These are phyloP conservation scores for Bruguiera hainesii DNA, from an alignment of 441 rosid species.

Conservation along the genomic window DNA sequence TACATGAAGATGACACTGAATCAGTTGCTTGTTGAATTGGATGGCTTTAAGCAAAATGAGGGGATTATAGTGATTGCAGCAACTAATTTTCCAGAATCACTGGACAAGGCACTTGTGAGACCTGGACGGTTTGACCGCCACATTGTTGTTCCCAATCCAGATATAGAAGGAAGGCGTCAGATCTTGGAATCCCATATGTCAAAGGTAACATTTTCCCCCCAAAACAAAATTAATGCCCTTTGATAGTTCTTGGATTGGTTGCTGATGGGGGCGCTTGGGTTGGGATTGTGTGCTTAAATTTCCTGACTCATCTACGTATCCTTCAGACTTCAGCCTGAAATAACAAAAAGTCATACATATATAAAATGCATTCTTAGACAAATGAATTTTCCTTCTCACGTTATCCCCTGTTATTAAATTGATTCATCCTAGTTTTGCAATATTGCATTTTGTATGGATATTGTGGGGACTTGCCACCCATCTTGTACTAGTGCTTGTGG, in stretches of 20 bases:
- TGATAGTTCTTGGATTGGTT: too few relatives aligned
- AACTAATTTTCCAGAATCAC: constrained; percentile 88
- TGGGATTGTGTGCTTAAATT: neutral
- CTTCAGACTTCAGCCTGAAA: too few relatives aligned
- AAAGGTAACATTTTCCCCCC: constrained; percentile 48
- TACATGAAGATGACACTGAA: constrained; percentile 97
- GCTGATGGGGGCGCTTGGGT: too few relatives aligned
- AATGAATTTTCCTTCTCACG: too few relatives aligned
- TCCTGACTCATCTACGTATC: too few relatives aligned
- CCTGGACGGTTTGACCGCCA: constrained; percentile 97
- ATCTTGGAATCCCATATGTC: constrained; percentile 93
- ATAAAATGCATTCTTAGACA: too few relatives aligned
- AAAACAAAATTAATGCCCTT: too few relatives aligned
- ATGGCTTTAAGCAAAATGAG: constrained; percentile 95
- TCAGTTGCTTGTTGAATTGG: constrained; percentile 90
- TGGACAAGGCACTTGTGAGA: constrained; percentile 92
- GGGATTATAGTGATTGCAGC: constrained; percentile 96
- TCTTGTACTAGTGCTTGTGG: too few relatives aligned
- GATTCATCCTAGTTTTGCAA: too few relatives aligned
- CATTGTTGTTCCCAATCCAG: constrained; percentile 92
- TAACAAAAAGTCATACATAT: too few relatives aligned
- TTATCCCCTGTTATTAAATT: too few relatives aligned
- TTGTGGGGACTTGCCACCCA: too few relatives aligned
- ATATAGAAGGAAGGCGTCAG: constrained; percentile 89
- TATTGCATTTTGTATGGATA: neutral